These are phyloP conservation scores for Inosperma sp. DNA, from an alignment of 768 basidiomycete species.

Conservation along the genomic window DNA sequence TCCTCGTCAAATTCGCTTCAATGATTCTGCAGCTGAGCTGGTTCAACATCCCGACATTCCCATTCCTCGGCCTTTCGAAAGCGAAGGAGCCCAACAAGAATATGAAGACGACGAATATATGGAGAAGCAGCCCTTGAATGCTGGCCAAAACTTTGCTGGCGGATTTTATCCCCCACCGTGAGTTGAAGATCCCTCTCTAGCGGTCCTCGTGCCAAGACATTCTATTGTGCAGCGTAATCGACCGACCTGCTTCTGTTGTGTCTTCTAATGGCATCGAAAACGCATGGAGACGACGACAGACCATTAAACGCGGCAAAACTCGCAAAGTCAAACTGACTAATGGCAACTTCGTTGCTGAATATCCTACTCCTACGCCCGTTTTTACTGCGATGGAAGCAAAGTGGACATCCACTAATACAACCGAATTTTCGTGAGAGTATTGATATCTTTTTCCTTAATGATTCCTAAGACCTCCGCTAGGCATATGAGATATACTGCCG, in stretches of 20 bases:
- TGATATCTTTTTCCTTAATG: constrained; percentile 7
- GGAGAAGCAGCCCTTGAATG: constrained; percentile 74
- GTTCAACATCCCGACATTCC: constrained; percentile 33
- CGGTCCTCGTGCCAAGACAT: constrained; percentile 6
- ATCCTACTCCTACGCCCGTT: constrained; percentile 81
- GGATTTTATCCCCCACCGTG: constrained; percentile 77
- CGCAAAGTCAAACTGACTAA: constrained; percentile 90
- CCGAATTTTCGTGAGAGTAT: constrained; percentile 80
- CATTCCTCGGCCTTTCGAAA: constrained; percentile 50
- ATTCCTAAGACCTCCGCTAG: constrained; percentile 28
- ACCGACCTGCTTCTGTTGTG: constrained; percentile 63
- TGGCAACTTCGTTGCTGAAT: constrained; percentile 90
- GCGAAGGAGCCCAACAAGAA: constrained; percentile 42
- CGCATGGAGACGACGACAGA: constrained; percentile 75
- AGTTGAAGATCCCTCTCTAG: constrained; percentile 25
- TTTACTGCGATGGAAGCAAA: constrained; percentile 77
- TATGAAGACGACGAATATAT: constrained; percentile 65
- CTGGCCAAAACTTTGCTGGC: constrained; percentile 48
- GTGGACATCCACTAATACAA: constrained; percentile 66
- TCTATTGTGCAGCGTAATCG: constrained; percentile 35
- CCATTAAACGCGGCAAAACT: constrained; percentile 88
- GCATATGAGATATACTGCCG: constrained; percentile 93
- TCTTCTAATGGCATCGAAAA: constrained; percentile 60
- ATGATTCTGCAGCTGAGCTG: constrained; percentile 44
- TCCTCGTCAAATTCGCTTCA: constrained; percentile 56